Evolutionary conservation across 1,284 basidiomycete species (phyloP), one percentile per base, ranked within the genome.

Genomic region (Fomitopsis pinicola): DNA sequence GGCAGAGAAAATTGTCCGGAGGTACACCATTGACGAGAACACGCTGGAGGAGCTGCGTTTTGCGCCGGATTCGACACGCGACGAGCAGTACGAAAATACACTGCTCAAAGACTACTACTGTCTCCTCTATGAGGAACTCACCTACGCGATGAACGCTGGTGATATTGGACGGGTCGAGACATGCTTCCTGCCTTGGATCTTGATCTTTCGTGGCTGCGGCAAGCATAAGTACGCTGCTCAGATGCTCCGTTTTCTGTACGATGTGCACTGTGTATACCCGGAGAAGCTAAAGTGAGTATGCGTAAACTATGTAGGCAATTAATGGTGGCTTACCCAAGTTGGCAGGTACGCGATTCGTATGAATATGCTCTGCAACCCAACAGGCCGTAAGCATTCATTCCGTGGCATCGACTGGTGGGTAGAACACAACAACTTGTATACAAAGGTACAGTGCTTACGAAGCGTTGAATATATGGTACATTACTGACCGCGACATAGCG

Each of bases 151-250:
- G 64, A 73, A 74, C 44, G 28, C 57, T 3, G 75, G 77, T 0
- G 76, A 78, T 55, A 73, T 79, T 59, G 73, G 75, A 0, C 69
- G 68, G 0, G 63, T 77, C 6, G 72, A 77, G 58, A 58, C 59
- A 2, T 63, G 64, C 5, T 71, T 77, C 54, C 10, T 70, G 5
- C 65, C 63, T 0, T 77, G 75, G 76, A 68, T 69, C 2, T 66
- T 56, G 19, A 69, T 76, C 12, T 77, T 77, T 54, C 38, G 26
- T 2, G 69, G 61, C 0, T 64, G 62, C 2, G 69, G 73, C 15
- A 77, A 77, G 63, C 72, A 75, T 54, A 77, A 76, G 59, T 77
- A 78, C 62, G 70, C 74, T 0, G 33, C 62, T 0, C 64, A 74
- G 35, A 67, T 75, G 62, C 15, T 58, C 9, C 57, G 55, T 6